phyloP scores from a whole-genome alignment of 306 rosid genomes.

The Prinsepia uniflora region DNA sequence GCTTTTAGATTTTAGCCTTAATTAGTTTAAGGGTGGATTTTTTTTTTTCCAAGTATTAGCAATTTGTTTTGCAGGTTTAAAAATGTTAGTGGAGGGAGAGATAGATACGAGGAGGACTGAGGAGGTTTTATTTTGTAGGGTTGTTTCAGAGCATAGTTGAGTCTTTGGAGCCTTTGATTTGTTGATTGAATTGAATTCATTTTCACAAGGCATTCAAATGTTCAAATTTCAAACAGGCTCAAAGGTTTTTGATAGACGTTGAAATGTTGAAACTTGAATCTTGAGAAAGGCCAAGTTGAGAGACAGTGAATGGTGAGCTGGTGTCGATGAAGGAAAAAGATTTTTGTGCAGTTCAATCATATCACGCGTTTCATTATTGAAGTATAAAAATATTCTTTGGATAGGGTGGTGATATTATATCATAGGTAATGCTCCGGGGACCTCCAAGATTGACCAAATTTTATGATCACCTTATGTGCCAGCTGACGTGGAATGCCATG shows the following conservation, averaged over 20 bases:
- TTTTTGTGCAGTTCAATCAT: neutral
- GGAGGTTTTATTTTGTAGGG: neutral
- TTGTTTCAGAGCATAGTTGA: neutral
- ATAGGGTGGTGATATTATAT: too few relatives aligned
- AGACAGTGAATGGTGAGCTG: neutral
- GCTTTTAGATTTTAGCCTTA: conserved; percentile 15
- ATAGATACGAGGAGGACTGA: neutral
- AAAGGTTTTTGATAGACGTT: neutral
- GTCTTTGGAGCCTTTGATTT: neutral
- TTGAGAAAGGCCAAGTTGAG: neutral
- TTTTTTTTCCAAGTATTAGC: neutral
- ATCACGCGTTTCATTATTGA: neutral
- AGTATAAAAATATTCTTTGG: too few relatives aligned
- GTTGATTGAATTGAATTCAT: neutral
- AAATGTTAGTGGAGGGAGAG: neutral
- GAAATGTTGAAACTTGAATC: neutral
- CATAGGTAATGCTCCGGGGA: too few relatives aligned
- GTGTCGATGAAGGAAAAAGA: neutral
- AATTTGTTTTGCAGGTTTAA: neutral
- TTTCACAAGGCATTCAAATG: neutral
- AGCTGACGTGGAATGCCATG: too few relatives aligned
- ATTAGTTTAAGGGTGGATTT: conserved; percentile 7
- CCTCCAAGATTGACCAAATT: too few relatives aligned
- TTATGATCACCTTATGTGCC: too few relatives aligned
- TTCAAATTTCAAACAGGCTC: neutral